Conservation (phyloP, 1,284 basidiomycete species). For the Boletus albobrunnescens region DNA sequence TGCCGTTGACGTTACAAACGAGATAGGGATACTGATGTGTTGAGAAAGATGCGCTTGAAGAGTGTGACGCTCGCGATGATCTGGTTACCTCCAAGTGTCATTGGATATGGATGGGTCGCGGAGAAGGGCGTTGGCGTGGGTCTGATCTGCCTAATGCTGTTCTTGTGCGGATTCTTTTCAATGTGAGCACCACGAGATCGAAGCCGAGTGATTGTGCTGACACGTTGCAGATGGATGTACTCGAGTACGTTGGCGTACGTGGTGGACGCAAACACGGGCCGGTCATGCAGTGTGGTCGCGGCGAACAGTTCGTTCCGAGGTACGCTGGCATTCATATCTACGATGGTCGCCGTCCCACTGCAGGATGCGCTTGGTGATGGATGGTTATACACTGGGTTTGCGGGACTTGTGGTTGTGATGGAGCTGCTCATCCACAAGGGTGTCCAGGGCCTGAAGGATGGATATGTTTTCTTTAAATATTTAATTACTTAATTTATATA, state of each 20-base stretch:
- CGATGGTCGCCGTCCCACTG: constrained; percentile 65
- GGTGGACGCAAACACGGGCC: constrained; percentile 73
- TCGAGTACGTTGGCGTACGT: constrained; percentile 70
- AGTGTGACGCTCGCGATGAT: constrained; percentile 56
- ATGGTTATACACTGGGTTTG: constrained; percentile 73
- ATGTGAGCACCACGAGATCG: constrained; percentile 45
- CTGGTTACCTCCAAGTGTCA: constrained; percentile 53
- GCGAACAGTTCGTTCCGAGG: constrained; percentile 71
- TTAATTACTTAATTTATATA: constrained; percentile 12
- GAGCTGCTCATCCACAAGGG: constrained; percentile 49
- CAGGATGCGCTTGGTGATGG: constrained; percentile 63
- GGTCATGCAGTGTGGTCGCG: constrained; percentile 67
- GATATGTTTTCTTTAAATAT: constrained; percentile 3
- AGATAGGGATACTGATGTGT: background rate
- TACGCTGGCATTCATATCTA: constrained; percentile 62
- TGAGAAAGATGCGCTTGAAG: constrained; percentile 63
- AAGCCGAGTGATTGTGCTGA: constrained; percentile 17
- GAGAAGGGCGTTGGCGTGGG: constrained; percentile 61
- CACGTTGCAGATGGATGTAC: constrained; percentile 57
- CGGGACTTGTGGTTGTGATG: constrained; percentile 53
- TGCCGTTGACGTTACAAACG: background rate
- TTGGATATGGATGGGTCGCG: constrained; percentile 77
- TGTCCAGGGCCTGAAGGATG: constrained; percentile 8
- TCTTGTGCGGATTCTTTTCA: constrained; percentile 63
- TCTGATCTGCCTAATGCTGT: constrained; percentile 59